phyloP scores from a whole-genome alignment of 1,139 yeast genomes.

The Yamadazyma aaseri region DNA sequence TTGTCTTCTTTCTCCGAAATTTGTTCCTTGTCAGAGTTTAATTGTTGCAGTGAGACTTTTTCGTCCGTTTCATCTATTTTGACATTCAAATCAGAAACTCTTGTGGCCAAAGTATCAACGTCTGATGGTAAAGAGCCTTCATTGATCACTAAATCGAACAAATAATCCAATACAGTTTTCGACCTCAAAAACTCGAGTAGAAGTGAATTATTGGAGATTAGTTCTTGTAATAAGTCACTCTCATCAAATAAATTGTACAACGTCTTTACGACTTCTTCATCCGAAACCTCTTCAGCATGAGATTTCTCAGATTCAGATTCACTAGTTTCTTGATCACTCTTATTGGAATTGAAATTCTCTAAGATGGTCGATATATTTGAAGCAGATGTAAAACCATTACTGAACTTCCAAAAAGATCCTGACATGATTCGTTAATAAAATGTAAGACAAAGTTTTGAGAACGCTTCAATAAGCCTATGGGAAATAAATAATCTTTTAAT shows the following conservation, averaged over 20 bases:
- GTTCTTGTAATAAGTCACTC: slow-evolving; percentile 80
- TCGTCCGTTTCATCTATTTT: slow-evolving; percentile 7
- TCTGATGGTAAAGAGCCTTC: slow-evolving; percentile 25
- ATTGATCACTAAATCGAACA: slow-evolving; percentile 67
- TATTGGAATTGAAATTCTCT: slow-evolving; percentile 48
- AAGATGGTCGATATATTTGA: slow-evolving; percentile 74
- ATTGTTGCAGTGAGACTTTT: too few species aligned
- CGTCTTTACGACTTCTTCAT: slow-evolving; percentile 16
- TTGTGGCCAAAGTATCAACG: slow-evolving; percentile 2
- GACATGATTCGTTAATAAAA: too few species aligned
- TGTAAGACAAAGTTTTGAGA: too few species aligned
- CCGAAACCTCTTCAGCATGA: not conserved
- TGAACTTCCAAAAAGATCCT: slow-evolving; percentile 89
- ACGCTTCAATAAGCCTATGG: too few species aligned
- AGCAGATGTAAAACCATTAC: slow-evolving; percentile 76
- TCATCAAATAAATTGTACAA: slow-evolving; percentile 78
- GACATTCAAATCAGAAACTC: slow-evolving; percentile 7
- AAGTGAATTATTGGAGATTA: slow-evolving; percentile 77
- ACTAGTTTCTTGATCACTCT: slow-evolving; percentile 18
- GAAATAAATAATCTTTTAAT: too few species aligned
- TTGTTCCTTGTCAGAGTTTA: too few species aligned
- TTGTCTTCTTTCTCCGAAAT: not conserved
- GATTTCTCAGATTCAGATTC: slow-evolving; percentile 3
- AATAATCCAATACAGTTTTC: slow-evolving; percentile 61
- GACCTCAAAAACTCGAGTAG: slow-evolving; percentile 79